Percentiles rank a stretch among this genome's conserved stretches.
These are phyloP conservation scores for Lactarius psammicola DNA, from an alignment of 768 basidiomycete species.

Conservation along the genomic window DNA sequence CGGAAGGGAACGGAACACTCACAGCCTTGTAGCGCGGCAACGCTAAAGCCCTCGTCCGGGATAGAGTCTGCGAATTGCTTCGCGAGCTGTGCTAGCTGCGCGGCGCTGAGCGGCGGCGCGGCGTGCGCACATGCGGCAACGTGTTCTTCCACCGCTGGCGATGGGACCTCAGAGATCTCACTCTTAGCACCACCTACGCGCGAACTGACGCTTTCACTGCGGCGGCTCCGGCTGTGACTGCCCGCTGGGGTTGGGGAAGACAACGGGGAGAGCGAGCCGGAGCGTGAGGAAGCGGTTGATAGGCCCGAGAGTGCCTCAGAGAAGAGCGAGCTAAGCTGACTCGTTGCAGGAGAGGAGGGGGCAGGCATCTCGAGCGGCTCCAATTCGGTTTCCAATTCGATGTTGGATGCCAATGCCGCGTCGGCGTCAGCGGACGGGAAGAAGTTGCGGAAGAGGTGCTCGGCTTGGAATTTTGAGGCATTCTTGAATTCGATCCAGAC, in stretches of 20 bases:
- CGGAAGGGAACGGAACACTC: conserved; percentile 40
- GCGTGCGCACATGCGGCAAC: conserved; percentile 58
- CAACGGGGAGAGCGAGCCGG: conserved; percentile 35
- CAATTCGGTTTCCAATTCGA: conserved; percentile 42
- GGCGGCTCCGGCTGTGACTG: conserved; percentile 25
- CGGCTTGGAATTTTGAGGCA: conserved; percentile 81
- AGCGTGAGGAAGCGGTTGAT: conserved; percentile 41
- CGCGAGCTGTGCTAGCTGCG: conserved; percentile 64
- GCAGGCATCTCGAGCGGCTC: conserved; percentile 47
- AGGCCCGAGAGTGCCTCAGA: conserved; percentile 42
- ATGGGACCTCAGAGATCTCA: conserved; percentile 54
- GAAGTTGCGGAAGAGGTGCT: conserved; percentile 85
- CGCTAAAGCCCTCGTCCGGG: conserved; percentile 84
- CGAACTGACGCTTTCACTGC: conserved; percentile 24
- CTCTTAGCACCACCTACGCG: conserved; percentile 31
- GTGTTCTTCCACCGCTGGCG: conserved; percentile 62
- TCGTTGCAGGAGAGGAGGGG: conserved; percentile 41
- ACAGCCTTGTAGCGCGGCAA: conserved; percentile 90
- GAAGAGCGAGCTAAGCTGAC: conserved; percentile 49
- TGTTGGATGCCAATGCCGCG: conserved; percentile 33
- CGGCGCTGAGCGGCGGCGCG: conserved; percentile 62
- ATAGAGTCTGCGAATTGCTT: conserved; percentile 77
- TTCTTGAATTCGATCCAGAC: conserved; percentile 91
- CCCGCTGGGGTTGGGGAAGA: conserved; percentile 26
- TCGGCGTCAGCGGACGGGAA: conserved; percentile 72